phyloP scores from a whole-genome alignment of 176 grass and related monocot species.

The Oryza brachyantha region DNA sequence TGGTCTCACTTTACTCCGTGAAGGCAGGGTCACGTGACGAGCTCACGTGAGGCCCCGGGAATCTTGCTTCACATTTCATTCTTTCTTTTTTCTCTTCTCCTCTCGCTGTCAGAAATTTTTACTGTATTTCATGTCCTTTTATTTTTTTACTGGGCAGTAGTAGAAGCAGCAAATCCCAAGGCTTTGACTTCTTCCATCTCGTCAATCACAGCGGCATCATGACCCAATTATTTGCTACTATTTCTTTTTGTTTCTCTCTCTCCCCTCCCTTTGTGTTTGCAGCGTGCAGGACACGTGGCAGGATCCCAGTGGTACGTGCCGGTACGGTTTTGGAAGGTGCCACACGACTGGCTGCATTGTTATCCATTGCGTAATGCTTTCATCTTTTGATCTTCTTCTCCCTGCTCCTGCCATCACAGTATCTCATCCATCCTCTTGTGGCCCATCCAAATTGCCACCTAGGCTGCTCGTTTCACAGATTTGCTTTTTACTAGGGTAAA shows the following conservation, averaged over 20 bases:
- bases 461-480: too few species aligned
- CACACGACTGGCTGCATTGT: slow-evolving; percentile 20
- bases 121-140: slow-evolving; percentile 6
- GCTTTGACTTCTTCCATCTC: slow-evolving; percentile 42
- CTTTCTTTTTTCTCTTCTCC: background rate
- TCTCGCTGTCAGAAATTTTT: slow-evolving; percentile 29
- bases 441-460: too few species aligned
- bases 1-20: slow-evolving; percentile 48
- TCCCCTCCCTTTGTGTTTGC: too few species aligned
- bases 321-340: slow-evolving; percentile 28
- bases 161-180: slow-evolving; percentile 47
- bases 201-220: slow-evolving; percentile 55
- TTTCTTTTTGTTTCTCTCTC: background rate
- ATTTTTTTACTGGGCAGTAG: background rate
- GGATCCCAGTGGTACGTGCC: slow-evolving; percentile 11
- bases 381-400: too few species aligned
- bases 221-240: slow-evolving; percentile 63
- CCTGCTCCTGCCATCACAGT: background rate
- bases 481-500: too few species aligned
- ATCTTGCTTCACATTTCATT: slow-evolving; percentile 52
- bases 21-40: slow-evolving; percentile 72
- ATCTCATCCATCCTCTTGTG: background rate
- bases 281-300: slow-evolving; percentile 54
- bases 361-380: background rate
- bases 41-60: slow-evolving; percentile 67